A percentile compares a stretch with the other conserved stretches of the same genome.
phyloP scores from a whole-genome alignment of 345 rosid genomes.

The Eucalyptus cloeziana region DNA sequence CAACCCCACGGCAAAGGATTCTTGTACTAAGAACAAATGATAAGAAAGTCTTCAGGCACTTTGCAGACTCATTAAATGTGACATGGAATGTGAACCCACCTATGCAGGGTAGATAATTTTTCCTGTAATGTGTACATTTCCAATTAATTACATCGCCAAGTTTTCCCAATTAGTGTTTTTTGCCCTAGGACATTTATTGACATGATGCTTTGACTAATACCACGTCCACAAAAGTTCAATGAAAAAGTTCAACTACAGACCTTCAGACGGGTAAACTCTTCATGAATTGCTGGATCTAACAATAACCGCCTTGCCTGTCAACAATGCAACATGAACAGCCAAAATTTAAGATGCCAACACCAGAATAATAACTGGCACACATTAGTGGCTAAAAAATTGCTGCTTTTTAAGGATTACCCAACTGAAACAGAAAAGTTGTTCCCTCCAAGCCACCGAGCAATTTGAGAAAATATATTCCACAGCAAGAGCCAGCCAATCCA shows the following conservation, averaged over 20 bases:
- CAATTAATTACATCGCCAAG: background rate
- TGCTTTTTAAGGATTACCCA: background rate
- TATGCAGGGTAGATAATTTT: background rate
- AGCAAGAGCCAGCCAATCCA: background rate
- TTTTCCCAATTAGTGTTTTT: background rate
- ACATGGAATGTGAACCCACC: background rate
- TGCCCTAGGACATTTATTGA: background rate
- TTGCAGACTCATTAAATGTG: background rate
- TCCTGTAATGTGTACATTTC: background rate
- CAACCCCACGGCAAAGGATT: background rate
- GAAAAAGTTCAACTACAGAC: background rate
- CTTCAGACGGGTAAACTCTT: slow-evolving; percentile 87
- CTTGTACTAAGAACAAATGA: background rate
- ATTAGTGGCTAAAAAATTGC: background rate
- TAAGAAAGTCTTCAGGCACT: background rate
- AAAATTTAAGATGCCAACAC: background rate
- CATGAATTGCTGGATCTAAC: slow-evolving; percentile 95
- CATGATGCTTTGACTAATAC: background rate
- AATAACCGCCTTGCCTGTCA: slow-evolving; percentile 85
- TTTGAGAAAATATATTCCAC: background rate
- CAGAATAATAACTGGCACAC: background rate
- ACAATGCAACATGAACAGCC: background rate
- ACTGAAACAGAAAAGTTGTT: background rate
- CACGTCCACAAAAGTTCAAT: slow-evolving; percentile 2
- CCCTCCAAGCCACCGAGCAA: background rate